Evolutionary conservation across 2,329 filamentous ascomycete genomes (phyloP).

Genomic region (Cytospora schulzeri): DNA sequence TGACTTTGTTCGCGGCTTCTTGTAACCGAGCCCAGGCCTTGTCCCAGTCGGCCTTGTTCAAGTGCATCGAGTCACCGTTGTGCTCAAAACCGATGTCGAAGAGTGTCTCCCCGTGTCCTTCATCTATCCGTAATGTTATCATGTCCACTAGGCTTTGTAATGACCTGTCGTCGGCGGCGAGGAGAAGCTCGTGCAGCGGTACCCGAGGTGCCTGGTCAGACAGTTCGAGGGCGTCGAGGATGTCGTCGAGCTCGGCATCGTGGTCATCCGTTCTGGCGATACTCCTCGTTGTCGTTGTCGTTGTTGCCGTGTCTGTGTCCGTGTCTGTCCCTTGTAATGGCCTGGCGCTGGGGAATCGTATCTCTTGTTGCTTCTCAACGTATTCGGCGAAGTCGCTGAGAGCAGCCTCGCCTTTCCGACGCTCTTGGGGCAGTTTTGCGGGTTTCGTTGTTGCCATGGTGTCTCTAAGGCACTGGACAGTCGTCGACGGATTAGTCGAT

Average conservation of each 20-base stretch:
- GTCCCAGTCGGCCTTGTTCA: constrained; percentile 76
- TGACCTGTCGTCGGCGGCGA: constrained; percentile 63
- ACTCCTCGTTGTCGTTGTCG: constrained; percentile 33
- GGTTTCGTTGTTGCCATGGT: constrained; percentile 55
- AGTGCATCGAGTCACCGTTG: constrained; percentile 80
- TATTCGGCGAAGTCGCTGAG: constrained; percentile 97
- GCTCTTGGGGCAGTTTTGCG: constrained; percentile 71
- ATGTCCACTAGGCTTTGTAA: constrained; percentile 65
- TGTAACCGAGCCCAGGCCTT: constrained; percentile 67
- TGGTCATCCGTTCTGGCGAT: constrained; percentile 46
- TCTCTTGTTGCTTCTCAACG: constrained; percentile 87
- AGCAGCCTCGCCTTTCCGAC: constrained; percentile 84
- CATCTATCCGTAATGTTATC: constrained; percentile 69
- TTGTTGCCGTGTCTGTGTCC: constrained; percentile 32
- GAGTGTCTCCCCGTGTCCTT: constrained; percentile 85
- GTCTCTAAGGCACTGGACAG: constrained; percentile 28
- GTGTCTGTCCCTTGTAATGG: constrained; percentile 35
- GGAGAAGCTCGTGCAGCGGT: constrained; percentile 74
- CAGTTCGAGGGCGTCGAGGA: constrained; percentile 86
- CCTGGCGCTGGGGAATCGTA: constrained; percentile 56
- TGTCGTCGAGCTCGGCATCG: constrained; percentile 85
- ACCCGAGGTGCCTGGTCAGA: constrained; percentile 68
- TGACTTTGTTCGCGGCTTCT: constrained; percentile 63
- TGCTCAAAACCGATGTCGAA: constrained; percentile 94
- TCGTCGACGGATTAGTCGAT: constrained; percentile 4